Evolutionary conservation across 306 rosid species (phyloP), one percentile per base, ranked within the genome.

Genomic region (Fragaria vesca): DNA sequence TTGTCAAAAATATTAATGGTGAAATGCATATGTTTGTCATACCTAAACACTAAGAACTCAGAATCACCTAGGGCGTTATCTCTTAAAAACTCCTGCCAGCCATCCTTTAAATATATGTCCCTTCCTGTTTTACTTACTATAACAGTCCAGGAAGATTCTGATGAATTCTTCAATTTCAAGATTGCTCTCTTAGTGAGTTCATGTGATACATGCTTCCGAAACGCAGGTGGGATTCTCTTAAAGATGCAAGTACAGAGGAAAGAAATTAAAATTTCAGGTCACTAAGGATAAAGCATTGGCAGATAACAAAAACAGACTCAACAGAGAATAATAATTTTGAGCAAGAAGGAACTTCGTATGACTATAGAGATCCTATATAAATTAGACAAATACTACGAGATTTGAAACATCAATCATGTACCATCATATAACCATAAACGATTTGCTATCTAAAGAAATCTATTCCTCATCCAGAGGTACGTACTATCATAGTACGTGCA

Each of bases 201-300:
- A 63, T 51, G 43, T n/a, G 18, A n/a, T 28, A 79, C 12, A 50
- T 72, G 30, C 69, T 52, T 66, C 38, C 45, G 40, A 43, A 66
- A 73, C 16, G 42, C 5, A 10, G 61, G 48, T 42, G 83, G 83
- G 26, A 73, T 73, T 54, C 8, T 26, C 79, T 79, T 57, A 69
- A 73, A 24, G 13, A 54, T 30, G 17, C 28, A 15, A 76, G 12
- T 17, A 4, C 13, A 32, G 36, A 48, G 20, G 5, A 71, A 3
- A 8, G 18, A 62, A 30, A 66, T 18, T 43, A 8, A 45, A 63
- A 46, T 51, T 51, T 50, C 55, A 51, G 57, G 21, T 51, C 9
- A 51, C 9, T 17, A 10, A 21, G 54, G 16, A 38, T n/a, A 68
- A 40, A 4, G 24, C 47, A 67, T 51, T 51, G 18, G 57, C 57